Evolutionary conservation across 2,329 filamentous ascomycete species (phyloP).

Genomic region (Parasarocladium wereldwijsianum): DNA sequence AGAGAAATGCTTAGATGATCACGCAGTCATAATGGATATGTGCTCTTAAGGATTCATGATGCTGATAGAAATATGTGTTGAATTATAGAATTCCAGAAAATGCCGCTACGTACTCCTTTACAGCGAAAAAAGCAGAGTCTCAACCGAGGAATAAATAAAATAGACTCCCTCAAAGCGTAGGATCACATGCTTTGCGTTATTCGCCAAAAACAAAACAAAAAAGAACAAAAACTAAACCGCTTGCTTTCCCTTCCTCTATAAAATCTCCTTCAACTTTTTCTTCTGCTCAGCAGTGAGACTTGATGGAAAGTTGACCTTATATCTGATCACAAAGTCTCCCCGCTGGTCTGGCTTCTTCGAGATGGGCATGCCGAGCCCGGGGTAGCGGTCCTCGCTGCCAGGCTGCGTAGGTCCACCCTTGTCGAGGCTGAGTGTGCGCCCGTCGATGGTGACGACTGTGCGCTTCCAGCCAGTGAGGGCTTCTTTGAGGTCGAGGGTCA

Average conservation of each 20-base stretch:
- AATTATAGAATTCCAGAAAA: too few relatives aligned
- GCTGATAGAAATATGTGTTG: too few relatives aligned
- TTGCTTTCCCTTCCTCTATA: conserved; percentile 36
- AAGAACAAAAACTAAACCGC: too few relatives aligned
- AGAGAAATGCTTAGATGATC: too few relatives aligned
- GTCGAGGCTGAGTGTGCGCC: conserved; percentile 65
- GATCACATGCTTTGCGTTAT: too few relatives aligned
- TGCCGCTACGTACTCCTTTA: too few relatives aligned
- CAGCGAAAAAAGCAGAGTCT: too few relatives aligned
- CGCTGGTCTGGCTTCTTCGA: conserved; percentile 76
- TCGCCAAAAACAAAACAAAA: too few relatives aligned
- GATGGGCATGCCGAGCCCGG: conserved; percentile 82
- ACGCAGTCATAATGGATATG: too few relatives aligned
- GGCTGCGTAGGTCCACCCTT: conserved; percentile 77
- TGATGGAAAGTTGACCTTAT: conserved; percentile 86
- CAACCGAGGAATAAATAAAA: too few relatives aligned
- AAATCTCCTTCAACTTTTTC: conserved; percentile 61
- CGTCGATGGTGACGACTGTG: conserved; percentile 87
- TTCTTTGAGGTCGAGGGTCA: conserved; percentile 83
- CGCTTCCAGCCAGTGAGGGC: conserved; percentile 86
- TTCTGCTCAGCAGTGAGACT: conserved; percentile 67
- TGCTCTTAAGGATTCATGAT: too few relatives aligned
- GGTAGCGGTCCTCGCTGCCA: conserved; percentile 67
- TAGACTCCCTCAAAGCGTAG: too few relatives aligned
- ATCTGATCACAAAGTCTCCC: conserved; percentile 77